Conservation (phyloP, 2,329 filamentous ascomycete genomes). For the Ascochyta lentis region DNA sequence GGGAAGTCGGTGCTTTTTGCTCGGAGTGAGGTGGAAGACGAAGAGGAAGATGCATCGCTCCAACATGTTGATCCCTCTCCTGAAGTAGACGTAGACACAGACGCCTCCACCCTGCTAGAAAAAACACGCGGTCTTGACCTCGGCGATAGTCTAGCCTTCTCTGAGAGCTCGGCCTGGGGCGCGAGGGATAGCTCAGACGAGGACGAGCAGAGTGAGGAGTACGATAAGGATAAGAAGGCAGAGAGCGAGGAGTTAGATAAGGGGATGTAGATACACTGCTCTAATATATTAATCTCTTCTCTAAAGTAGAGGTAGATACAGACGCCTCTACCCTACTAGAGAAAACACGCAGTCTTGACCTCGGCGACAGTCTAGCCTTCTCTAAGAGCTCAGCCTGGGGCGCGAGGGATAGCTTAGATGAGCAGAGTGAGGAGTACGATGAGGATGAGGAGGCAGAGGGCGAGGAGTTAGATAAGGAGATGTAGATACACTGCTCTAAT, state of each 20-base stretch:
- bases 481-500: too few species aligned
- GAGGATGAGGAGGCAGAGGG: constrained; percentile 48
- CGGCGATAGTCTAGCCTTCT: constrained; percentile 35
- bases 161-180: constrained; percentile 47
- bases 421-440: constrained; percentile 47
- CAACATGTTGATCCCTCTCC: constrained; percentile 28
- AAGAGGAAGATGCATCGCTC: constrained; percentile 7
- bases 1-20: constrained; percentile 31
- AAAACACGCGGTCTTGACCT: constrained; percentile 35
- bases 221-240: constrained; percentile 48
- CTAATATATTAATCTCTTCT: too few species aligned
- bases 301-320: too few species aligned
- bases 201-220: constrained; percentile 46
- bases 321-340: too few species aligned
- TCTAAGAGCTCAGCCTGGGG: constrained; percentile 47
- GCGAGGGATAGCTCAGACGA: constrained; percentile 9
- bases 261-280: too few species aligned
- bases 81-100: constrained; percentile 7
- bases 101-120: constrained; percentile 10
- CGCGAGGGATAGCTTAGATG: background rate
- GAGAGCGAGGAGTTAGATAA: constrained; percentile 41
- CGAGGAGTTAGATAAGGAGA: constrained; percentile 30
- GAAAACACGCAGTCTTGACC: too few species aligned
- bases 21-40: constrained; percentile 5
- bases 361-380: constrained; percentile 35